Conservation (phyloP, 192 early-diverging fungal species). For the Entomortierella beljakovae region DNA sequence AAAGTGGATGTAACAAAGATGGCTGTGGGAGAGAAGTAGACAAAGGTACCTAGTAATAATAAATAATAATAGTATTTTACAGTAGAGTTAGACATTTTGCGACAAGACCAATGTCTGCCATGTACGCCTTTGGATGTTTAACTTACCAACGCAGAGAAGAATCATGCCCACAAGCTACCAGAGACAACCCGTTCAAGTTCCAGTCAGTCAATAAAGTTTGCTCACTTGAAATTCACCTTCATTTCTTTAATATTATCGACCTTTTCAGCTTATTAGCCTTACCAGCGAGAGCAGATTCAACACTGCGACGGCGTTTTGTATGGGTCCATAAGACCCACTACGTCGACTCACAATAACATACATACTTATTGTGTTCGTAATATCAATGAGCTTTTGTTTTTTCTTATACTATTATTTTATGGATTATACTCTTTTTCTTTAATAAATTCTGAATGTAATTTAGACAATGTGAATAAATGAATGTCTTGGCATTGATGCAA, state of each 20-base stretch:
- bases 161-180: constrained; percentile 52
- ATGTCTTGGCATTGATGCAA: constrained; percentile 3
- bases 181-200: neutral
- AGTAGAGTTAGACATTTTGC: no score
- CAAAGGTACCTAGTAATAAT: constrained; percentile 33
- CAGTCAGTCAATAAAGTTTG: no score
- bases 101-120: neutral
- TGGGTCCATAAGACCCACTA: constrained; percentile 41
- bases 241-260: no score
- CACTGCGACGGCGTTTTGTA: constrained; percentile 51
- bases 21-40: constrained; percentile 46
- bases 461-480: neutral
- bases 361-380: constrained; percentile 11
- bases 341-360: constrained; percentile 37
- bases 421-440: no score
- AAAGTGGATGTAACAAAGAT: constrained; percentile 47
- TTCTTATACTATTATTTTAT: neutral
- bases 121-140: neutral
- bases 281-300: constrained; percentile 50
- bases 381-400: neutral
- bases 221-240: neutral
- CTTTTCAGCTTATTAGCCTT: constrained; percentile 13
- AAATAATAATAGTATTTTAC: no score
- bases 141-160: constrained; percentile 43
- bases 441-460: neutral